Evolutionary conservation across 176 grass and related monocot species (phyloP).

Genomic region (Guadua angustifolia): DNA sequence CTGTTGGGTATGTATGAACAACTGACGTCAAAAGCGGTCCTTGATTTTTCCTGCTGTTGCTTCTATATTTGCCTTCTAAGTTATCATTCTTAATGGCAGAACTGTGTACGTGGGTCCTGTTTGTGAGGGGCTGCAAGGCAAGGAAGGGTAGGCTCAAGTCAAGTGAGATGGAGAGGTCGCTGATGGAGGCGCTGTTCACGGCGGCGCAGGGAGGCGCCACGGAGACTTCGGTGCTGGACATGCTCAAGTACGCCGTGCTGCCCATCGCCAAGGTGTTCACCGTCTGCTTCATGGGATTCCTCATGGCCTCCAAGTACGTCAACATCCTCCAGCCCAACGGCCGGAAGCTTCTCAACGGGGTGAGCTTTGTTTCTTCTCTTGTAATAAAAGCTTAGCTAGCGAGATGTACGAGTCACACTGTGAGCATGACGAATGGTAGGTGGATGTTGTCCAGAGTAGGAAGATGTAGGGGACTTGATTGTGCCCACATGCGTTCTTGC

Average conservation of each 20-base stretch:
- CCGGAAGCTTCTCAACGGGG: conserved; percentile 94
- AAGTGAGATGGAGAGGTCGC: conserved; percentile 63
- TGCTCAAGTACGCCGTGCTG: conserved; percentile 79
- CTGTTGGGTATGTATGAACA: background rate
- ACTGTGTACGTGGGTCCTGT: background rate
- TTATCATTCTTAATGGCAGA: conserved; percentile 21
- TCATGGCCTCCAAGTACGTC: conserved; percentile 95
- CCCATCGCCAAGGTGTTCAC: conserved; percentile 98
- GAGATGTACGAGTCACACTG: background rate
- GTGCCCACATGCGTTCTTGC: background rate
- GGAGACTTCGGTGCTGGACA: conserved; percentile 64
- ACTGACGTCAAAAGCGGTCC: conserved; percentile 23
- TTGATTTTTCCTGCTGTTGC: conserved; percentile 38
- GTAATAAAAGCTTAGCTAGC: conserved; percentile 28
- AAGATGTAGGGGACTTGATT: conserved; percentile 9
- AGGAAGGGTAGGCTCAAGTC: background rate
- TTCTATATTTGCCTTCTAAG: conserved; percentile 36
- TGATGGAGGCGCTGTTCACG: conserved; percentile 59
- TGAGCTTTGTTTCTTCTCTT: conserved; percentile 45
- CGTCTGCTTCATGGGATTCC: conserved; percentile 97
- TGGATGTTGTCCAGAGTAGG: conserved; percentile 22
- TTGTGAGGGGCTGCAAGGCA: background rate
- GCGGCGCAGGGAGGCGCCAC: conserved; percentile 60
- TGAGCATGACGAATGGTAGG: background rate
- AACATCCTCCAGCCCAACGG: conserved; percentile 93